phyloP scores from a whole-genome alignment of 768 basidiomycete genomes.

The Leccinum truebloodii region DNA sequence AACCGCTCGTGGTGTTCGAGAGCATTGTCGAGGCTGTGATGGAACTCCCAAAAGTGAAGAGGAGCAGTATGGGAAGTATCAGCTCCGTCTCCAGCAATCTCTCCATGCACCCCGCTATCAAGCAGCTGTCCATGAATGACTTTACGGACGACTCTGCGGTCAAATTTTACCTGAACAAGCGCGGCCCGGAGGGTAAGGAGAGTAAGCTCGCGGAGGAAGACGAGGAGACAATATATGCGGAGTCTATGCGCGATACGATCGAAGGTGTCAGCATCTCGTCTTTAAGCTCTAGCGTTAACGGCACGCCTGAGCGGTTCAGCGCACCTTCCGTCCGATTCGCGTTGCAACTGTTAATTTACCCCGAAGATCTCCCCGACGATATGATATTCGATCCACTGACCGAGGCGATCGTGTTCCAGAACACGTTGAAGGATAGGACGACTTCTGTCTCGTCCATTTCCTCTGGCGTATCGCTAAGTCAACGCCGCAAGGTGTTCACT shows the following conservation, averaged over 20 bases:
- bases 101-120: conserved; percentile 89
- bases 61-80: conserved; percentile 92
- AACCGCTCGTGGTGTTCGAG: conserved; percentile 90
- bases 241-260: conserved; percentile 37
- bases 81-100: conserved; percentile 91
- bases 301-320: conserved; percentile 71
- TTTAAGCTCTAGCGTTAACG: conserved; percentile 38
- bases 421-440: conserved; percentile 58
- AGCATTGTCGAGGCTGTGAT: conserved; percentile 76
- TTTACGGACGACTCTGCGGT: conserved; percentile 96
- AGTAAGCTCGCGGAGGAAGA: conserved; percentile 46
- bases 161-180: conserved; percentile 91
- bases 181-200: conserved; percentile 45
- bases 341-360: conserved; percentile 83
- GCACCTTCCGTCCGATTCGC: conserved; percentile 86
- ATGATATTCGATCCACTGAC: conserved; percentile 93
- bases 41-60: conserved; percentile 85
- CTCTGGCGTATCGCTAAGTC: conserved; percentile 55
- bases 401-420: conserved; percentile 90
- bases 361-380: conserved; percentile 90
- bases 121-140: conserved; percentile 93
- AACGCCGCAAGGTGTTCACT: conserved; percentile 81
- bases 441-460: conserved; percentile 44
- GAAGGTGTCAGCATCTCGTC: conserved; percentile 22
- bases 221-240: conserved; percentile 41